Evolutionary conservation across 2,329 filamentous ascomycete species (phyloP).

Genomic region (Colletotrichum lindemuthianum): DNA sequence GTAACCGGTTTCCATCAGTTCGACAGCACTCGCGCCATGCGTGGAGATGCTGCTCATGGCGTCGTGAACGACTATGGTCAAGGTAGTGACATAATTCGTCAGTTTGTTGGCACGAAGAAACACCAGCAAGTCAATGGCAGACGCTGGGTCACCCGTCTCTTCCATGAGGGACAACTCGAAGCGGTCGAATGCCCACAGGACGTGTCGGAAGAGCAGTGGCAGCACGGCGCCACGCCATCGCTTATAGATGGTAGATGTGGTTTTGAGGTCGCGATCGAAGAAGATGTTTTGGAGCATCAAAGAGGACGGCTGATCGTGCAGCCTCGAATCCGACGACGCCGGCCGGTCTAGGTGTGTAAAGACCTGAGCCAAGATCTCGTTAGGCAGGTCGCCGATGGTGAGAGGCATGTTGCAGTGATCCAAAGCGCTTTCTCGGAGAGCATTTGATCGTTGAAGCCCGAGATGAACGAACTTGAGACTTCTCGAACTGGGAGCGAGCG

Average conservation of each 20-base stretch:
- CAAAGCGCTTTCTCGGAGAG: no score
- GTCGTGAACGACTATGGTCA: slow-evolving; percentile 51
- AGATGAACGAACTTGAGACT: no score
- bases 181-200: slow-evolving; percentile 52
- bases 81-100: slow-evolving; percentile 51
- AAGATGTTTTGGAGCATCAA: slow-evolving; percentile 50
- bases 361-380: slow-evolving; percentile 69
- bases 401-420: slow-evolving; percentile 6
- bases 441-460: no score
- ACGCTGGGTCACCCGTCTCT: slow-evolving; percentile 38
- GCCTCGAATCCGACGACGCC: slow-evolving; percentile 57
- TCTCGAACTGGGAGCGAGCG: no score
- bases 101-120: slow-evolving; percentile 51
- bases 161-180: slow-evolving; percentile 41
- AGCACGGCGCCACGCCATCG: slow-evolving; percentile 62
- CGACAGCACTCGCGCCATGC: slow-evolving; percentile 19
- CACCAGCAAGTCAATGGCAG: slow-evolving; percentile 48
- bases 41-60: slow-evolving; percentile 24
- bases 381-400: slow-evolving; percentile 58
- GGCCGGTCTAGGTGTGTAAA: slow-evolving; percentile 62
- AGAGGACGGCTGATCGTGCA: slow-evolving; percentile 60
- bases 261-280: slow-evolving; percentile 59
- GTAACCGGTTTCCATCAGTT: slow-evolving; percentile 24
- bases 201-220: slow-evolving; percentile 68
- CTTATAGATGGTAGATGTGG: slow-evolving; percentile 62